Evolutionary conservation across 2,329 filamentous ascomycete species (phyloP), one percentile per base, ranked within the genome.

Genomic region (Colletotrichum sidae): DNA sequence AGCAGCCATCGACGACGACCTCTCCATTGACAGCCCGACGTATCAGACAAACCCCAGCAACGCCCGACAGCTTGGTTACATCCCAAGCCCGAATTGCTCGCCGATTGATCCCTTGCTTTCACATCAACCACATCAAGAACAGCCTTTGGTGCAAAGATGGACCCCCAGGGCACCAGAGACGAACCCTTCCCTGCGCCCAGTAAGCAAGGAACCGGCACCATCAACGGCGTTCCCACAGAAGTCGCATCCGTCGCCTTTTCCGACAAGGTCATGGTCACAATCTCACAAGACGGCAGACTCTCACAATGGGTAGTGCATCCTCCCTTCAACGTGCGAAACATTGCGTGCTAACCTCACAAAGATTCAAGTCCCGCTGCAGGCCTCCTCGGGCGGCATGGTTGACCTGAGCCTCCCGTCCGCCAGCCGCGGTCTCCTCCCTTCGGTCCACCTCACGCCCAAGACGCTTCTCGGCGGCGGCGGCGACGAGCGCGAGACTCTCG

Each of bases 201-300:
- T 2, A 89, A 85, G 55, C 83, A 84, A 67, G 83, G 83, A 12
- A 82, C 83, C 2, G 90, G 90, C 3, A 75, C 82, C 3, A 87
- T 97, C 67, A 88, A 90, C 68, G 89, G 88, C 37, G 77, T 90
- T 25, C 77, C 84, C 41, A 98, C 96, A 1, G 88, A 93, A 69
- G 90, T 92, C 39, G 89, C 88, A 44, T 85, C 85, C 10, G 83
- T 94, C 58, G 88, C 84, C 71, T 98, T 98, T 78, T 85, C 90
- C 8, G 96, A 98, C 84, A 97, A 93, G 78, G 93, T 99, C 72
- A 80, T 99, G 71, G 82, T 99, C 68, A 97, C 94, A 1, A 86
- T 98, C 65, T 92, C 92, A 0, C 96, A 98, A 79, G 87, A 90
- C 67, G 95, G 94, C 7, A 87, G 90, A 65, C 80, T 98, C 51